Percentiles rank a stretch among this genome's conserved stretches.
Conservation (phyloP, 2,329 filamentous ascomycete genomes). For the Aspergillus phoenicis region DNA sequence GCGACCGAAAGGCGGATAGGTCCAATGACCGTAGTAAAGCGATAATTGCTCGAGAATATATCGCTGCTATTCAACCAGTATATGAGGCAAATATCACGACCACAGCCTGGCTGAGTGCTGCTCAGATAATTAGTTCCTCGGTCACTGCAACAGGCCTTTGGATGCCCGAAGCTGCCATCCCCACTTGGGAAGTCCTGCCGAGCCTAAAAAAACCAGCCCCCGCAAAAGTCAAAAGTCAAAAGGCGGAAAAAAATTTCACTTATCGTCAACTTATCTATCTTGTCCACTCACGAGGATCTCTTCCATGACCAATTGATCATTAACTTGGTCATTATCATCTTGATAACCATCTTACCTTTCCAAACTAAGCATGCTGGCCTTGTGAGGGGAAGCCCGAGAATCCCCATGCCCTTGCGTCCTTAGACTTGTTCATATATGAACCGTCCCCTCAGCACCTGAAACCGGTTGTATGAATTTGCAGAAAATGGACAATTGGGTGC, state of each 20-base stretch:
- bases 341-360: constrained; percentile 1
- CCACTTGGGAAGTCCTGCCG: constrained; percentile 36
- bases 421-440: constrained; percentile 6
- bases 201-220: constrained; percentile 24
- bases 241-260: constrained; percentile 22
- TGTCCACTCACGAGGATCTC: constrained; percentile 1
- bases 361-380: constrained; percentile 2
- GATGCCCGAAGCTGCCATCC: constrained; percentile 13
- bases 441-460: neutral
- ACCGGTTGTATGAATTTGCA: constrained; percentile 8
- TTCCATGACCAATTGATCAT: constrained; percentile 7
- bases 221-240: constrained; percentile 24
- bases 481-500: constrained; percentile 31
- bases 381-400: constrained; percentile 8
- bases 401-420: neutral
- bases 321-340: constrained; percentile 1
- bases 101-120: neutral
- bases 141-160: neutral
- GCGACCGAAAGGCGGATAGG: neutral
- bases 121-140: no score
- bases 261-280: constrained; percentile 10
- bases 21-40: neutral
- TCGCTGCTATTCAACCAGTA: no score
- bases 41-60: neutral
- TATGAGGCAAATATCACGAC: neutral